Evolutionary conservation across 225 moss, liverwort and hornwort species (phyloP).

Genomic region (Bryum argenteum): DNA sequence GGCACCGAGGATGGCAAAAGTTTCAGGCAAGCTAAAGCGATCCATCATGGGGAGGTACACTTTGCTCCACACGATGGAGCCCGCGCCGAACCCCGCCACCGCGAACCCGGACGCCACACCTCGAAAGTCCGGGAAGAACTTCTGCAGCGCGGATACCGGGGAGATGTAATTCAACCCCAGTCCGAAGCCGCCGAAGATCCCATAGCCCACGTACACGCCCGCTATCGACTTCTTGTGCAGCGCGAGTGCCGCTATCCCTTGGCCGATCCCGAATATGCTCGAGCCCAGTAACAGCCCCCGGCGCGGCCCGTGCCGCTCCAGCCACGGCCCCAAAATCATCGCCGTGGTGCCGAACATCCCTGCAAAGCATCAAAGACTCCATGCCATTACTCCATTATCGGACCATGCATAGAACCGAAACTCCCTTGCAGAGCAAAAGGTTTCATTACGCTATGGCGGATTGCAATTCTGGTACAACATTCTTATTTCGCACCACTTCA

Average conservation of each 20-base stretch:
- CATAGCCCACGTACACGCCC: conserved; percentile 49
- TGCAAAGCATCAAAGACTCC: conserved; percentile 9
- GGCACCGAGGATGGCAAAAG: conserved; percentile 65
- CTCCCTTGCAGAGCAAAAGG: no score
- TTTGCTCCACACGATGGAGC: conserved; percentile 70
- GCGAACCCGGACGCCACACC: conserved; percentile 79
- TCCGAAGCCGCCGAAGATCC: conserved; percentile 46
- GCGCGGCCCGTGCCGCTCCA: conserved; percentile 72
- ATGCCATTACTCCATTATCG: background rate
- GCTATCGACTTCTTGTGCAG: conserved; percentile 61
- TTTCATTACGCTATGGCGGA: no score
- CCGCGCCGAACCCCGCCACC: conserved; percentile 75
- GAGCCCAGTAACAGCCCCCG: conserved; percentile 55
- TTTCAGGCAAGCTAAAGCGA: conserved; percentile 41
- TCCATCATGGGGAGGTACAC: conserved; percentile 56
- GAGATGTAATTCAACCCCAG: conserved; percentile 70
- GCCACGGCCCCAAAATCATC: conserved; percentile 71
- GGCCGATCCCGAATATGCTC: conserved; percentile 52
- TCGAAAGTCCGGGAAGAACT: conserved; percentile 70
- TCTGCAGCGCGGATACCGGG: conserved; percentile 77
- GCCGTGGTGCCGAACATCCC: conserved; percentile 76
- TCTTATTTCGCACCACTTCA: no score
- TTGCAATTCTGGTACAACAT: background rate
- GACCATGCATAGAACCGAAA: no score
- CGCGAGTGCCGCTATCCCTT: conserved; percentile 33